Percentiles rank a stretch among this genome's conserved stretches.
Evolutionary conservation across 768 basidiomycete species (phyloP).

Genomic region (Pleurotus salmoneostramineus): DNA sequence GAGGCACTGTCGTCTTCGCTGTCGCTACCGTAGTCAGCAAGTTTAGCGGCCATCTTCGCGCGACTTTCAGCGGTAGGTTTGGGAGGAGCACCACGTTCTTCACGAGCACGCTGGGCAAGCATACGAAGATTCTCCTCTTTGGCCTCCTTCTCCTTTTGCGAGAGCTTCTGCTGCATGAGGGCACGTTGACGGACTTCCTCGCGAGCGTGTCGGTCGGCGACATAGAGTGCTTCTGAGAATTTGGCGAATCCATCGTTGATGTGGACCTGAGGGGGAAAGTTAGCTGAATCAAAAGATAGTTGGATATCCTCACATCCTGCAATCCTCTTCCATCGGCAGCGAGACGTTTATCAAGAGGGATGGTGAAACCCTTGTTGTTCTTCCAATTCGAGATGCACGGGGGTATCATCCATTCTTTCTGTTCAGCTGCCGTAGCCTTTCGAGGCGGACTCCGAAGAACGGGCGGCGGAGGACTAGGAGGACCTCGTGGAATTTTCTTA

Average conservation of each 20-base stretch:
- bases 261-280: constrained; percentile 60
- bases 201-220: constrained; percentile 95
- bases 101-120: constrained; percentile 92
- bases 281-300: background rate
- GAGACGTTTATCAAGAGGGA: constrained; percentile 95
- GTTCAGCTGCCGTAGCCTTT: constrained; percentile 94
- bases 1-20: constrained; percentile 52
- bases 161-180: constrained; percentile 98
- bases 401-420: constrained; percentile 99
- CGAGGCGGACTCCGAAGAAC: constrained; percentile 93
- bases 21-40: constrained; percentile 87
- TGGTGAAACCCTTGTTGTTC: constrained; percentile 99
- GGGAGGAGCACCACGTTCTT: constrained; percentile 80
- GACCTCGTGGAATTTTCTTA: constrained; percentile 97
- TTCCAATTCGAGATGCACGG: constrained; percentile 99
- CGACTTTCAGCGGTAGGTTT: constrained; percentile 66
- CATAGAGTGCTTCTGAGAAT: constrained; percentile 92
- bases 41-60: constrained; percentile 67
- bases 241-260: constrained; percentile 99
- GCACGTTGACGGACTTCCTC: constrained; percentile 96
- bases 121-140: constrained; percentile 96
- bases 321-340: constrained; percentile 98
- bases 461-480: constrained; percentile 94
- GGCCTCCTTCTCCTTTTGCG: constrained; percentile 94
- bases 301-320: constrained; percentile 73